Base-by-base conservation (phyloP, 2,329 filamentous ascomycete genomes). In the Hymenoscyphus fraxineus region DNA sequence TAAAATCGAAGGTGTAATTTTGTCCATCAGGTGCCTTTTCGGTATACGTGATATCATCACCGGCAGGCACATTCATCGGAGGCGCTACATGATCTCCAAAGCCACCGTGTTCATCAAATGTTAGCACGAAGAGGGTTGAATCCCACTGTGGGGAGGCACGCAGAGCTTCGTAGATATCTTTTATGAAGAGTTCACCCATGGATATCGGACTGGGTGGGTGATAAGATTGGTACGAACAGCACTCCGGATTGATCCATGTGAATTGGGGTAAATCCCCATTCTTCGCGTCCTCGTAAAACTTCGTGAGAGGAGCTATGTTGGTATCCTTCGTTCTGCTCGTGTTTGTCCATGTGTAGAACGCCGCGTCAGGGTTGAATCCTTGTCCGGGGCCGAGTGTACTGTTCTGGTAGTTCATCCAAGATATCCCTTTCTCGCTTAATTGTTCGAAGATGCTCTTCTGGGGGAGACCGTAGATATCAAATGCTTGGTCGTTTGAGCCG, bases 191-290 rank as follows among this genome's bases (percentile, higher is more conserved):
- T 66, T 81, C 79, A 40, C 80, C 80, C 41, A 77, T 73, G 5
- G 77, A 78, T 60, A 81, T 79, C 0, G 78, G 78, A 2, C 77
- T 78, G 0, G 78, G 76, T 0, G 79, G 80, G 63, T 81, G 80
- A 73, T 80, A 79, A 15, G 79, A 81, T 65, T 76, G 83, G 67
- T 80, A 80, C 16, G 76, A 76, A 68, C 83, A 82, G 75, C 83
- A 82, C 65, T 80, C 79, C 3, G 81, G 79, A 69, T 81, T 85
- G 73, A 81, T 77, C 71, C 81, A 83, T 67, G 77, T 79, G 62
- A 82, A 79, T 51, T 75, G 73, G 5, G 80, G 77, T 1, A 82
- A 74, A 0, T 72, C 76, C n/a, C 80, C 80, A 5, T 76, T 75
- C 7, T 74, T 69, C 4, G 80, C 80, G 67, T 82, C 80, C 3